Percentiles rank a stretch among this genome's conserved stretches.
These are phyloP conservation scores for Gautieria morchelliformis DNA, from an alignment of 768 basidiomycete species.

Conservation along the genomic window DNA sequence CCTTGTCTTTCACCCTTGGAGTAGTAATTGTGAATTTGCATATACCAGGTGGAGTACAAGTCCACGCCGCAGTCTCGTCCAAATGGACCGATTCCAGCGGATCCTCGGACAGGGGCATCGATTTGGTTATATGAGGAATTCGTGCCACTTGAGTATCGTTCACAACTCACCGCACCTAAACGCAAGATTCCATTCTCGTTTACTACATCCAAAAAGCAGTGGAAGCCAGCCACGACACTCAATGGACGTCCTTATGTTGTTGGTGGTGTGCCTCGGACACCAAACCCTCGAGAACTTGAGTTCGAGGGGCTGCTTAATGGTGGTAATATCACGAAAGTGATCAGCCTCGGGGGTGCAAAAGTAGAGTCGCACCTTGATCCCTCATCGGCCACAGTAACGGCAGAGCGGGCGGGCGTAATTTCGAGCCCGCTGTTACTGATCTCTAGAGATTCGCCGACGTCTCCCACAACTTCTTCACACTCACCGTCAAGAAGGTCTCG, in stretches of 20 bases:
- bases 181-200: constrained; percentile 38
- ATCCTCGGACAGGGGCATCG: constrained; percentile 64
- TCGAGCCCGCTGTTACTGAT: constrained; percentile 5
- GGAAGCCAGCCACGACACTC: constrained; percentile 77
- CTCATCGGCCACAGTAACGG: background rate
- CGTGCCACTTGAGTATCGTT: constrained; percentile 80
- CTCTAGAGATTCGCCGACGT: background rate
- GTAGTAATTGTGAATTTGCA: background rate
- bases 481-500: background rate
- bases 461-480: background rate
- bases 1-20: background rate
- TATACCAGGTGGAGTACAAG: constrained; percentile 74
- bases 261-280: constrained; percentile 45
- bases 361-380: background rate
- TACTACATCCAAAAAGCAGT: constrained; percentile 40
- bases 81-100: constrained; percentile 22
- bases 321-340: constrained; percentile 32
- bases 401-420: background rate
- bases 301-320: constrained; percentile 63
- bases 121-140: constrained; percentile 90
- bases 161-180: constrained; percentile 47
- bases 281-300: constrained; percentile 55
- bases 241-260: constrained; percentile 70
- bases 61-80: constrained; percentile 38
- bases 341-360: constrained; percentile 17